These are phyloP conservation scores for Aspergillus conjunctus DNA, from an alignment of 495 filamentous ascomycete genomes.

Conservation along the genomic window DNA sequence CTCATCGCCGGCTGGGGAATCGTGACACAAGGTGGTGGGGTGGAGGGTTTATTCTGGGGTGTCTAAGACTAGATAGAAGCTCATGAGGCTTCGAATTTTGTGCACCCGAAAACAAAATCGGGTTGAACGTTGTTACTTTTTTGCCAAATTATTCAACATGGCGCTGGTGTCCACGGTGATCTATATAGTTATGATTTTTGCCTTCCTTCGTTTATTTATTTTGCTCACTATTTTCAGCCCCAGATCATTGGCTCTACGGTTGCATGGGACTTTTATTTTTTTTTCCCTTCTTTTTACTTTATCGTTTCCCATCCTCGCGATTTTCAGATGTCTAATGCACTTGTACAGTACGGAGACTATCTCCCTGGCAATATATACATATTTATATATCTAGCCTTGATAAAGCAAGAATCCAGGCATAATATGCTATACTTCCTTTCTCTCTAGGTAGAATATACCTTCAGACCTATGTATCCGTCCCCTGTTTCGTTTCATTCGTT, in stretches of 20 bases:
- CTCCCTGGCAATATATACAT: neutral
- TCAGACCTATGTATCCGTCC: too few relatives aligned
- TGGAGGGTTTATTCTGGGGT: conserved; percentile 51
- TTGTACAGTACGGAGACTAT: neutral
- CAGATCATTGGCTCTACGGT: neutral
- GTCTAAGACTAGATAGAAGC: conserved; percentile 25
- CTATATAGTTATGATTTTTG: conserved; percentile 2
- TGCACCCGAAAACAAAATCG: too few relatives aligned
- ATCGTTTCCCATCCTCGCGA: neutral
- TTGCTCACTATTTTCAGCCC: neutral
- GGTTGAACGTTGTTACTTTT: neutral
- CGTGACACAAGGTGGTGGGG: conserved; percentile 46
- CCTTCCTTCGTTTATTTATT: neutral
- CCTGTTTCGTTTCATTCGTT: too few relatives aligned
- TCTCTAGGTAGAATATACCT: too few relatives aligned
- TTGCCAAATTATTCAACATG: conserved; percentile 2
- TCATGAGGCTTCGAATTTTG: too few relatives aligned
- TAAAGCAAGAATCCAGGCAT: too few relatives aligned
- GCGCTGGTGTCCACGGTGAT: conserved; percentile 19
- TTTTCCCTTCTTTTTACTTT: neutral
- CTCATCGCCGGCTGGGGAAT: conserved; percentile 54
- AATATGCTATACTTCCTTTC: too few relatives aligned
- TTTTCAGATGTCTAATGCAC: neutral
- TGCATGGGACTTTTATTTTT: conserved; percentile 21
- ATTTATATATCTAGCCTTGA: too few relatives aligned